A percentile compares a stretch with the other conserved stretches of the same genome.
Conservation (phyloP, 2,329 filamentous ascomycete genomes). For the Pseudocercospora fijiensis region DNA sequence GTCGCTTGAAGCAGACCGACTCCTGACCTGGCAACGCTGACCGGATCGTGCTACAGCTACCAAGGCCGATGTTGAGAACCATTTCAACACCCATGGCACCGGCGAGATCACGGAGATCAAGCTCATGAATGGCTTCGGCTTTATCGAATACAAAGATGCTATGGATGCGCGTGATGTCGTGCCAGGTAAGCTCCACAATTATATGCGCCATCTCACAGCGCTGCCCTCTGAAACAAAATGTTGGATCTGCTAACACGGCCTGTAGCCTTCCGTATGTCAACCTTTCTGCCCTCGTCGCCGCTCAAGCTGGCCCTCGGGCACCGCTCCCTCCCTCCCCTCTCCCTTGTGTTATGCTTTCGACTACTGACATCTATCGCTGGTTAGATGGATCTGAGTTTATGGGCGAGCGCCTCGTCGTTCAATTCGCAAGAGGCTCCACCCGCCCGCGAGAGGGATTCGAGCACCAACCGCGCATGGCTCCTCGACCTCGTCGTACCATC, state of each 20-base stretch:
- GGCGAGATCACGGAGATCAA: conserved; percentile 99
- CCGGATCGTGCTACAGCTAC: conserved; percentile 66
- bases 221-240: conserved; percentile 21
- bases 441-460: conserved; percentile 65
- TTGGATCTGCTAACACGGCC: conserved; percentile 25
- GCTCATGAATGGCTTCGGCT: conserved; percentile 99
- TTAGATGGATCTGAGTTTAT: conserved; percentile 96
- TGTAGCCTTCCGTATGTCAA: conserved; percentile 56
- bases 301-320: conserved; percentile 22
- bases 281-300: conserved; percentile 14
- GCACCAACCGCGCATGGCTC: conserved; percentile 64
- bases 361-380: conserved; percentile 37
- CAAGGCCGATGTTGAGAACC: conserved; percentile 92
- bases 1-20: conserved; percentile 16
- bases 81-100: conserved; percentile 93
- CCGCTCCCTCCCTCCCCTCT: conserved; percentile 9
- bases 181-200: conserved; percentile 66
- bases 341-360: conserved; percentile 29
- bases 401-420: conserved; percentile 94
- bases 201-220: conserved; percentile 17
- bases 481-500: conserved; percentile 87
- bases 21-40: conserved; percentile 45
- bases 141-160: conserved; percentile 98
- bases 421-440: conserved; percentile 85
- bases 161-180: conserved; percentile 98